Evolutionary conservation across 2,329 filamentous ascomycete species (phyloP).

Genomic region (Chalaropsis ovoidea): DNA sequence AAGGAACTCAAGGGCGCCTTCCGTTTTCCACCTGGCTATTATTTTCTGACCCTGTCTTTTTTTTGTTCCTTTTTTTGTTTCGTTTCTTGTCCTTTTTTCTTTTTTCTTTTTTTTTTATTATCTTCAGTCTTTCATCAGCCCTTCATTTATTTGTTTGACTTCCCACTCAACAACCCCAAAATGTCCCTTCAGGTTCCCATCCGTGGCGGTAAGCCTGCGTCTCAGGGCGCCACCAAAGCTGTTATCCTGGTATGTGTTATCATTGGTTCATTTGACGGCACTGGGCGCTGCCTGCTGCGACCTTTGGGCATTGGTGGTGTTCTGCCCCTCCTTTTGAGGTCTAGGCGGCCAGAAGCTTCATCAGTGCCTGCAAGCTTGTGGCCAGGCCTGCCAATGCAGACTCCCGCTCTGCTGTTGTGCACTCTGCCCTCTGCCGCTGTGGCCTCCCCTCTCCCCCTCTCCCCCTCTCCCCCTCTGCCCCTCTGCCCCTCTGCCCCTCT

Average conservation of each 20-base stretch:
- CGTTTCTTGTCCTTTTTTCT: slow-evolving; percentile 15
- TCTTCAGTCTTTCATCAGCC: not conserved
- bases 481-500: not conserved
- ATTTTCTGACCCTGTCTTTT: slow-evolving; percentile 18
- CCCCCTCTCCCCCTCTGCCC: slow-evolving; percentile 20
- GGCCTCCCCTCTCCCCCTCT: not conserved
- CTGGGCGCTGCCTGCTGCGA: not conserved
- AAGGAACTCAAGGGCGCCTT: slow-evolving; percentile 21
- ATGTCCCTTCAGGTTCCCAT: slow-evolving; percentile 40
- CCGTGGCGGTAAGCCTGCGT: slow-evolving; percentile 39
- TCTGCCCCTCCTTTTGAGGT: slow-evolving; percentile 11
- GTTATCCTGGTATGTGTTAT: slow-evolving; percentile 65
- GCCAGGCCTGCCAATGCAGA: not conserved
- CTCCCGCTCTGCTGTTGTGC: too few relatives aligned
- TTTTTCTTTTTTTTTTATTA: slow-evolving; percentile 2
- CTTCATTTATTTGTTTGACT: slow-evolving; percentile 6
- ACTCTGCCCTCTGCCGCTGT: not conserved
- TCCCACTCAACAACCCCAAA: not conserved
- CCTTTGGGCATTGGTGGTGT: not conserved
- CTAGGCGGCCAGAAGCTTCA: not conserved
- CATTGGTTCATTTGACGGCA: not conserved
- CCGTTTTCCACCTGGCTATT: slow-evolving; percentile 4
- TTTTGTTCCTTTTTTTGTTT: not conserved
- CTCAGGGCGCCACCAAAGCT: slow-evolving; percentile 60
- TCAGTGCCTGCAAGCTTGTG: not conserved